Evolutionary conservation across 768 basidiomycete species (phyloP), one percentile per base, ranked within the genome.

Genomic region (Pleurotus pulmonarius): DNA sequence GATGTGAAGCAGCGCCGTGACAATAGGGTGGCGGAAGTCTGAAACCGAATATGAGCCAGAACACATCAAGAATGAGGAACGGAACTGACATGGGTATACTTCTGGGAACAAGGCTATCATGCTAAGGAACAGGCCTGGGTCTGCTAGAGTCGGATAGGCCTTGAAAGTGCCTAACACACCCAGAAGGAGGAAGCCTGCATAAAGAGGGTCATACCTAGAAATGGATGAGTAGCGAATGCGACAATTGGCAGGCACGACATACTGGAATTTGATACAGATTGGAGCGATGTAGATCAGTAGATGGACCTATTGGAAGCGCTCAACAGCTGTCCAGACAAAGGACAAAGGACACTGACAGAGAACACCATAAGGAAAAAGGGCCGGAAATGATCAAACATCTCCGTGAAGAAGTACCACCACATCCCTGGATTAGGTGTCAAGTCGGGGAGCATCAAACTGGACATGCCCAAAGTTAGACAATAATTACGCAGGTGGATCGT

Each of bases 391-490:
- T 98, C 96, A 60, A 99, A 99, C 91, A 98, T 98, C 69, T 98
- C 96, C 9, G 94, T 98, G 73, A 98, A 98, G 75, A 98, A 98
- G 70, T 98, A 98, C 96, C 96, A 98, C 90, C 94, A 94, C 25
- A 98, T 72, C 1, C 97, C 96, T 3, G 91, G 85, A 63, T 95
- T 98, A 0, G 97, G 96, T 7, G 93, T 94, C 59, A 98, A 71
- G 67, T 97, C 95, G 1, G 90, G 89, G 7, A 97, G 82, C 16
- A 81, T 82, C 20, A 97, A 64, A 46, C 95, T 98, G 61, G 12
- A 44, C 18, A 39, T 54, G 49, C 26, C 59, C 7, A 61, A 51
- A 34, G 29, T 34, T 34, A 34, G 29, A 8, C 29, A 34, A 34
- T 11, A 34, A 34, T 34, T 34, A 34, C 29, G 29, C 29, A 34